Evolutionary conservation across 495 filamentous ascomycete genomes (phyloP).

Genomic region (Tuber umbilicatum): DNA sequence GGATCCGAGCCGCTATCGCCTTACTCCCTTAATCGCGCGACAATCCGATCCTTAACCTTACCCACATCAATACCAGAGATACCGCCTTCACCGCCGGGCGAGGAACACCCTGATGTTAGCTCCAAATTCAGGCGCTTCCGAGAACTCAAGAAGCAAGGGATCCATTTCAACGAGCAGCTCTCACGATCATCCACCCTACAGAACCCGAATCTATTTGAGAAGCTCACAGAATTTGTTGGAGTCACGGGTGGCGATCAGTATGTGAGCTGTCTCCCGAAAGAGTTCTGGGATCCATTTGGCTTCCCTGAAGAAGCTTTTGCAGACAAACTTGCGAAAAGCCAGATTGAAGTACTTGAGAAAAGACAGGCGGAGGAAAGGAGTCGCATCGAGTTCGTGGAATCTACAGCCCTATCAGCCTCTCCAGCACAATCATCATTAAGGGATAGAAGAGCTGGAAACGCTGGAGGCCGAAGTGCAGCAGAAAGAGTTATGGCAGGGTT

Average conservation of each 20-base stretch:
- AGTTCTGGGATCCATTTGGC: slow-evolving; percentile 59
- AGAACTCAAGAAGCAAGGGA: slow-evolving; percentile 69
- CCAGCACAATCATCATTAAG: slow-evolving; percentile 33
- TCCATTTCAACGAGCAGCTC: slow-evolving; percentile 86
- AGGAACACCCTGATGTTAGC: slow-evolving; percentile 52
- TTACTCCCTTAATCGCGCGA: slow-evolving; percentile 58
- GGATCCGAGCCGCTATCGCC: slow-evolving; percentile 54
- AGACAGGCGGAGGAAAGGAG: slow-evolving; percentile 56
- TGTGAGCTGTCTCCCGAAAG: slow-evolving; percentile 58
- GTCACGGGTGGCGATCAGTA: slow-evolving; percentile 66
- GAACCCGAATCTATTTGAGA: slow-evolving; percentile 73
- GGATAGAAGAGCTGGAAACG: slow-evolving; percentile 20
- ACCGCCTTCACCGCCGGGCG: slow-evolving; percentile 74
- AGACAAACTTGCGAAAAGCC: slow-evolving; percentile 60
- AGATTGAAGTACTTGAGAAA: slow-evolving; percentile 56
- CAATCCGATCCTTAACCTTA: slow-evolving; percentile 74
- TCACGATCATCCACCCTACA: slow-evolving; percentile 62
- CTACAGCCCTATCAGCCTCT: slow-evolving; percentile 38
- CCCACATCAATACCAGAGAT: slow-evolving; percentile 61
- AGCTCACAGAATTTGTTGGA: slow-evolving; percentile 74
- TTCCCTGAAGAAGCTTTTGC: slow-evolving; percentile 70
- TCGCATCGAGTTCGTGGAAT: slow-evolving; percentile 70
- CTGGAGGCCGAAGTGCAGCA: slow-evolving; percentile 42
- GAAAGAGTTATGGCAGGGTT: slow-evolving; percentile 45
- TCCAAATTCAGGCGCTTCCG: slow-evolving; percentile 78